Conservation (phyloP, 2,329 filamentous ascomycete species). For the Trichophaea hybrida region DNA sequence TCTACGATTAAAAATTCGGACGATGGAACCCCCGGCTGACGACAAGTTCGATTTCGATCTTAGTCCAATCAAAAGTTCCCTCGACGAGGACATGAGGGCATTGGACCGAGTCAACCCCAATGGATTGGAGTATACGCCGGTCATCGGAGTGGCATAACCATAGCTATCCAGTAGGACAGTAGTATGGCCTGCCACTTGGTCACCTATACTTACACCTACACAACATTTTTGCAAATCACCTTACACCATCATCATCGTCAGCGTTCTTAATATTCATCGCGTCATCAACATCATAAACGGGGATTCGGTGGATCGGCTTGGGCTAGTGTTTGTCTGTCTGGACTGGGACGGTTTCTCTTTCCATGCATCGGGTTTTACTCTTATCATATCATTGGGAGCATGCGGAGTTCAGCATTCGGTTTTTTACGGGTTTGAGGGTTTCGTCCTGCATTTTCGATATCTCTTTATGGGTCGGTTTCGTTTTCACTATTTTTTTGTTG, state of each 20-base stretch:
- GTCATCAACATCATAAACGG: not conserved
- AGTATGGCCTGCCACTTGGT: not conserved
- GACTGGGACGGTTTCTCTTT: not conserved
- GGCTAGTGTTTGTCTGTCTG: not conserved
- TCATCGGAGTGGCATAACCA: not conserved
- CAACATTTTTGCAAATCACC: not conserved
- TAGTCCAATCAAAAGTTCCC: conserved; percentile 2
- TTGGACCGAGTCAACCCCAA: conserved; percentile 1
- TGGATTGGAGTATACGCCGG: not conserved
- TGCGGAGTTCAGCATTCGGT: conserved; percentile 1
- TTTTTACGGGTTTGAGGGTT: conserved; percentile 1
- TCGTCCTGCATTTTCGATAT: not conserved
- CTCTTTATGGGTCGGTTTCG: not conserved
- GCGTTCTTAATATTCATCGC: not conserved
- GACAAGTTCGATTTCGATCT: conserved; percentile 5
- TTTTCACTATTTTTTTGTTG: not conserved
- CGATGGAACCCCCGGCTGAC: not conserved
- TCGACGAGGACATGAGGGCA: not conserved
- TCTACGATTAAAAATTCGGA: not conserved
- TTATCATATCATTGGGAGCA: conserved; percentile 4
- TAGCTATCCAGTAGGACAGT: not conserved
- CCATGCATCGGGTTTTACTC: not conserved
- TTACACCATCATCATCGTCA: not conserved
- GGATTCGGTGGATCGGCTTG: not conserved
- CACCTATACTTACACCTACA: not conserved